Evolutionary conservation across 2,329 filamentous ascomycete species (phyloP).

Genomic region (Pseudogymnoascus pannorum): DNA sequence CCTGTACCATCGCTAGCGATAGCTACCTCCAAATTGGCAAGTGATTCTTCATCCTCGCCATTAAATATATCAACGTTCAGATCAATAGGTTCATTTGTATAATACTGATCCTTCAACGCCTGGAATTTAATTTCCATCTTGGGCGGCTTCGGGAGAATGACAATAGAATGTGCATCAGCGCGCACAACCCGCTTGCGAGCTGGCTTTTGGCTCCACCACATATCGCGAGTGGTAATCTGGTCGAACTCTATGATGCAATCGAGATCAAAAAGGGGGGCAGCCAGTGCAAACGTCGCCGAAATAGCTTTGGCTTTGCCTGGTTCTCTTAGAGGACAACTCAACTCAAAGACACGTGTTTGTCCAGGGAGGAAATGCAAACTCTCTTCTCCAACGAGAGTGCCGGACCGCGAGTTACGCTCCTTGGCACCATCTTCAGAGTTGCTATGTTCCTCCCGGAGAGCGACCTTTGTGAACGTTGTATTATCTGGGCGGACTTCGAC

Average conservation of each 20-base stretch:
- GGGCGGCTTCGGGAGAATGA: constrained; percentile 79
- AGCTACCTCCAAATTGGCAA: constrained; percentile 61
- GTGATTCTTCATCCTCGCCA: constrained; percentile 71
- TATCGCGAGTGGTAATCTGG: constrained; percentile 34
- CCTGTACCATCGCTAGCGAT: constrained; percentile 50
- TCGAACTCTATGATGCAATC: constrained; percentile 54
- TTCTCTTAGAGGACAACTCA: constrained; percentile 70
- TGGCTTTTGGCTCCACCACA: constrained; percentile 43
- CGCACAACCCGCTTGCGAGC: constrained; percentile 42
- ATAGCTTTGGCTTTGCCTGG: constrained; percentile 67
- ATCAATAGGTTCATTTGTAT: constrained; percentile 70
- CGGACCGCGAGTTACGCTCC: background rate
- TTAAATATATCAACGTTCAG: constrained; percentile 68
- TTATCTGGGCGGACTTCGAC: constrained; percentile 16
- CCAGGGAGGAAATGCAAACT: constrained; percentile 61
- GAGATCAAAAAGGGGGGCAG: constrained; percentile 59
- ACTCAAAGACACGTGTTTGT: constrained; percentile 61
- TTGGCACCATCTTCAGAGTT: background rate
- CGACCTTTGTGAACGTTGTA: constrained; percentile 8
- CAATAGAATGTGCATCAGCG: constrained; percentile 48
- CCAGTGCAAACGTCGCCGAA: constrained; percentile 55
- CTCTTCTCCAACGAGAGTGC: constrained; percentile 43
- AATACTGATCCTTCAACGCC: constrained; percentile 63
- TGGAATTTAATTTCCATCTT: constrained; percentile 73
- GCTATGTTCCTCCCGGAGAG: constrained; percentile 5